Percentiles rank a stretch among this genome's conserved stretches.
These are phyloP conservation scores for Batkoa obscura DNA, from an alignment of 371 early-diverging fungal species.

Conservation along the genomic window DNA sequence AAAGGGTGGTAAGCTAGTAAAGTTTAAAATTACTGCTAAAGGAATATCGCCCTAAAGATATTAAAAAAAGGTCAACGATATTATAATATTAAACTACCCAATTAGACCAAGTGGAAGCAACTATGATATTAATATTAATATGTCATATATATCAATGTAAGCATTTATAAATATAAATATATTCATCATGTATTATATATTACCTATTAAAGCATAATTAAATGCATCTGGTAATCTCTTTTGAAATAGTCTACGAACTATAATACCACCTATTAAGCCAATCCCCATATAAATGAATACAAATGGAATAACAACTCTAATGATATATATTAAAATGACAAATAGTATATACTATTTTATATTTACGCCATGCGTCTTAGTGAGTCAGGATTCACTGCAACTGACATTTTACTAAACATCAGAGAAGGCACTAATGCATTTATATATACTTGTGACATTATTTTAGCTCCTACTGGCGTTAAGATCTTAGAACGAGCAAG, in stretches of 20 bases:
- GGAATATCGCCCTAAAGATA: slow-evolving; percentile 16
- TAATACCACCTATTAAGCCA: neutral
- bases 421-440: neutral
- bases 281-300: neutral
- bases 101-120: neutral
- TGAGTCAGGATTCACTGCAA: neutral
- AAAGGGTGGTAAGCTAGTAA: slow-evolving; percentile 16
- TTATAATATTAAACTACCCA: neutral
- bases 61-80: neutral
- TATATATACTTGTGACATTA: neutral
- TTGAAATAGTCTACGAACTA: neutral
- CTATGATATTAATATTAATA: neutral
- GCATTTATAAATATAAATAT: neutral
- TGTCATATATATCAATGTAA: too few species aligned
- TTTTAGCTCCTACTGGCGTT: neutral
- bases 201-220: slow-evolving; percentile 1
- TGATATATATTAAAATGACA: neutral
- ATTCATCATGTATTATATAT: neutral
- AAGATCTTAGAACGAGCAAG: neutral
- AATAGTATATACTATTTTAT: neutral
- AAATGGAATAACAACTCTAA: slow-evolving; percentile 2
- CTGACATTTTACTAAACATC: slow-evolving; percentile 1
- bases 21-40: slow-evolving; percentile 16
- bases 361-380: slow-evolving; percentile 3
- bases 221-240: neutral